Base-by-base conservation (phyloP, 2,329 filamentous ascomycete species). In the Talaromyces funiculosus region DNA sequence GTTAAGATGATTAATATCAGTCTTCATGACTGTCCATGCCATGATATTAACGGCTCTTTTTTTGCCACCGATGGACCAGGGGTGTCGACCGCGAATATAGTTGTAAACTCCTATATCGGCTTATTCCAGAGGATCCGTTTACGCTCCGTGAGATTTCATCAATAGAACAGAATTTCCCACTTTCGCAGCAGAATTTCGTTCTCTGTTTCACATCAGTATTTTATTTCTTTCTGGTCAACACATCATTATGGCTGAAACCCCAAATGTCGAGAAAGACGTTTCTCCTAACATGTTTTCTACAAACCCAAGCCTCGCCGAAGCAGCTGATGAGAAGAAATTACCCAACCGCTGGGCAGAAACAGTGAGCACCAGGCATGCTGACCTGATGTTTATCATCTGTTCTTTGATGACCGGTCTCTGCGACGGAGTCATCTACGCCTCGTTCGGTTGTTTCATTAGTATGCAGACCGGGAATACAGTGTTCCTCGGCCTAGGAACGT, bases 381-480 rank as follows among this genome's bases (percentile, higher is more conserved):
- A 77, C 58, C 59, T 74, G 18, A 64, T 77, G 53, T 77, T 68
- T 42, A 62, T 72, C 14, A 67, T 72, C 61, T 79, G 64, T 62
- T 79, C 59, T 67, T 73, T 78, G 56, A 67, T 74, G 33, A 78
- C 76, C 0, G 77, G 77, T 2, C 69, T 80, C 18, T 77, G 77
- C 55, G 77, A 80, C 62, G 75, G 74, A 61, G 73, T 74, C 40
- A 73, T 77, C 10, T 79, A 78, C 68, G 77, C 77, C 65, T 75
- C 76, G 14, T 79, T 77, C 76, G 75, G 72, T 35, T 78, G 77
- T 61, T 80, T 80, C 67, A 67, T 79, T 40, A 75, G 75, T 55
- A 79, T 80, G 77, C 77, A 80, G 62, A 79, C 77, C 1, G 77
- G 77, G 77, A 73, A 80, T 64, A 79, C 77, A 26, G 70, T 80